These are phyloP conservation scores for Viridothelium virens DNA, from an alignment of 495 filamentous ascomycete genomes.

Conservation along the genomic window DNA sequence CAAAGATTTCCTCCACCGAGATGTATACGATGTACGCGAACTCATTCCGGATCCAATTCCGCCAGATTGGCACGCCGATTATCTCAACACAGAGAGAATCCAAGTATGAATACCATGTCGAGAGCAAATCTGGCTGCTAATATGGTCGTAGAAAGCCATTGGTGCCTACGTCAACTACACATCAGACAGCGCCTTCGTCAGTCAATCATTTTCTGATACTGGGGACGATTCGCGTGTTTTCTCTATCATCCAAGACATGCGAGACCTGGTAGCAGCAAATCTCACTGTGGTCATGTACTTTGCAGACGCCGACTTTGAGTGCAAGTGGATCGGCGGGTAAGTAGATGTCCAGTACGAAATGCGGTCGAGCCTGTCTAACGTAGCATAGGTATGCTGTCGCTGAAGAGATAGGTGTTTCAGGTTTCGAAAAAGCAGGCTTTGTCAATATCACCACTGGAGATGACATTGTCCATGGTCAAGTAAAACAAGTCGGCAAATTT, in stretches of 20 bases:
- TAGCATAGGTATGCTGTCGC: slow-evolving; percentile 31
- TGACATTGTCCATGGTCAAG: slow-evolving; percentile 54
- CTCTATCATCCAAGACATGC: slow-evolving; percentile 44
- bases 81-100: slow-evolving; percentile 9
- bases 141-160: slow-evolving; percentile 43
- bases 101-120: neutral
- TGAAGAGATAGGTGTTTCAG: slow-evolving; percentile 39
- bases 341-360: slow-evolving; percentile 23
- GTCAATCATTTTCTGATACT: slow-evolving; percentile 45
- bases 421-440: slow-evolving; percentile 46
- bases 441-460: slow-evolving; percentile 48
- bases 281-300: slow-evolving; percentile 50
- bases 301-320: slow-evolving; percentile 56
- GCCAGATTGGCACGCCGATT: slow-evolving; percentile 8
- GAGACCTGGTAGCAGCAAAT: slow-evolving; percentile 42
- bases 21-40: slow-evolving; percentile 57
- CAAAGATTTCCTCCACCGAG: slow-evolving; percentile 44
- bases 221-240: slow-evolving; percentile 50
- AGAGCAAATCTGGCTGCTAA: neutral
- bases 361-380: neutral
- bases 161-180: slow-evolving; percentile 54
- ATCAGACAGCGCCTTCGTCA: slow-evolving; percentile 40
- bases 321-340: slow-evolving; percentile 52
- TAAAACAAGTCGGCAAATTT: slow-evolving; percentile 60
- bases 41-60: slow-evolving; percentile 43